Base-by-base conservation (phyloP, 805 yeast genomes). In the Candida broadrunensis region DNA sequence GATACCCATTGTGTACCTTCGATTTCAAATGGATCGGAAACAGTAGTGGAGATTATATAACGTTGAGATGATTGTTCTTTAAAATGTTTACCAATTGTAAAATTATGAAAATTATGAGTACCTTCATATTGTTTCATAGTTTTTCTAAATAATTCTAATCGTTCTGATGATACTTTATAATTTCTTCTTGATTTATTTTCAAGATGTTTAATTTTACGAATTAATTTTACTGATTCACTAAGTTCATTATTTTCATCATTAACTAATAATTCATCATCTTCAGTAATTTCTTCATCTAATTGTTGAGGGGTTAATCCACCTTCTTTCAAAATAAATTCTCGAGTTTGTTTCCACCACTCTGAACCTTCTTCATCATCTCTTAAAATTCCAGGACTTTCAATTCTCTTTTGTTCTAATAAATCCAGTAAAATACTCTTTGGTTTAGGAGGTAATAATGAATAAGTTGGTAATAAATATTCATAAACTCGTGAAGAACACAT, bases 1-100 rank as follows among this genome's bases (percentile, higher is more conserved):
- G 96, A 87, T 2, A 88, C 77, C 99, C 99, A 93, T 59, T 93
- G 98, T 5, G 97, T 89, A 35, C 87, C 89, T 56, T 90, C 87
- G 50, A 91, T 90, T 38, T 88, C 83, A 61, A 88, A 87, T 2
- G 98, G 98, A 2, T 87, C 95, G 14, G 89, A 78, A 0, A 88
- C 96, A 1, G 77, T 73, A 36, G 91, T 74, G 15, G 77, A 67
- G 54, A 86, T 86, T 88, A 93, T 90, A 60, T 70, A 86, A 54
- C 99, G 74, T 37, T 76, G 72, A 2, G 97, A 85, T 47, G 95
- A 84, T 15, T 95, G 83, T 56, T 93, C 98, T 49, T 80, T 85
- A 65, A 77, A 88, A 12, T 70, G 63, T 58, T 88, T 87, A n/a
- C 93, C 93, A 32, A 85, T 61, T 0, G 96, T 88, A 65, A 83